These are phyloP conservation scores for Blastobotrys indianensis DNA, from an alignment of 1,139 yeast genomes.

Conservation along the genomic window DNA sequence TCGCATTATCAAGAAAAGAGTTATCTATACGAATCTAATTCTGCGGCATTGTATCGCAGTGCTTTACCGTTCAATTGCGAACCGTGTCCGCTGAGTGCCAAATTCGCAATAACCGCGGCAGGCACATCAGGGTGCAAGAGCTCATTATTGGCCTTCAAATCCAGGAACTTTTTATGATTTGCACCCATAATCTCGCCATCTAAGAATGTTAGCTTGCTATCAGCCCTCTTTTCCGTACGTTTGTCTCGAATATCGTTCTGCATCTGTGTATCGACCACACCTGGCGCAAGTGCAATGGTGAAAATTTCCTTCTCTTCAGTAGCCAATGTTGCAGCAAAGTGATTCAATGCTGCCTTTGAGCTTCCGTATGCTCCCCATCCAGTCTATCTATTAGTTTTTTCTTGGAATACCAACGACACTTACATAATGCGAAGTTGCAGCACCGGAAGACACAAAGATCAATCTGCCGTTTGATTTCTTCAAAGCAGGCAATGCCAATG, in stretches of 20 bases:
- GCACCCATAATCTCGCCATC: conserved; percentile 54
- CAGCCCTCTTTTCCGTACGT: conserved; percentile 19
- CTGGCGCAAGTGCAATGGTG: conserved; percentile 79
- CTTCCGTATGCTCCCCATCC: conserved; percentile 92
- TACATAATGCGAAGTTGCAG: conserved; percentile 52
- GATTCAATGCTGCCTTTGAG: conserved; percentile 85
- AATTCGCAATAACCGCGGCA: conserved; percentile 57
- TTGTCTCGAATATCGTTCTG: conserved; percentile 66
- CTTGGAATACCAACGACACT: conserved; percentile 14
- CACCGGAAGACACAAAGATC: conserved; percentile 82
- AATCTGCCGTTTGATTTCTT: conserved; percentile 51
- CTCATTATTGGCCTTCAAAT: conserved; percentile 48
- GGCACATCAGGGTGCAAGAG: conserved; percentile 65
- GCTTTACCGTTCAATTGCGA: conserved; percentile 52
- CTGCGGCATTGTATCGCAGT: conserved; percentile 52
- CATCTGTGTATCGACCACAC: conserved; percentile 88
- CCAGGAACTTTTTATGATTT: conserved; percentile 52
- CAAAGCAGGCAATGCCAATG: conserved; percentile 49
- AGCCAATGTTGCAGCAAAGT: conserved; percentile 59
- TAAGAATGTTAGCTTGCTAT: conserved; percentile 8
- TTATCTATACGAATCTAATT: conserved; percentile 16
- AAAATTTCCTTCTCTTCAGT: conserved; percentile 57
- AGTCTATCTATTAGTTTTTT: conserved; percentile 24
- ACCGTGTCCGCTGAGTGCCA: conserved; percentile 44
- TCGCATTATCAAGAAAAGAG: not conserved